Evolutionary conservation across 495 filamentous ascomycete genomes (phyloP).

Genomic region (Aspergillus campestris): DNA sequence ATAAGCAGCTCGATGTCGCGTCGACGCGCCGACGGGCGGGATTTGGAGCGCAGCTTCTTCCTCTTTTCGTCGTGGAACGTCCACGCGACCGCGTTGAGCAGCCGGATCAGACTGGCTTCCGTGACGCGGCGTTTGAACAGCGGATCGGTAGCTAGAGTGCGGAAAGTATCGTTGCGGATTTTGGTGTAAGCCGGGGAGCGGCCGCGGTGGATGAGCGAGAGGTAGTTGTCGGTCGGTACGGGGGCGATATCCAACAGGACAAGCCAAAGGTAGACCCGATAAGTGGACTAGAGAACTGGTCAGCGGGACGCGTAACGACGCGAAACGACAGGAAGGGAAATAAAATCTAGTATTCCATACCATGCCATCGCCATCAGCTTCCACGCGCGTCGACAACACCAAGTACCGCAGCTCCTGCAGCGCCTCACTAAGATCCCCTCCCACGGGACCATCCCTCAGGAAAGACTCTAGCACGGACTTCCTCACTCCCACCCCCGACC

Average conservation of each 20-base stretch:
- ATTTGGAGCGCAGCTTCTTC: constrained; percentile 28
- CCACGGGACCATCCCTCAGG: constrained; percentile 63
- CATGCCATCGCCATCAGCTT: constrained; percentile 85
- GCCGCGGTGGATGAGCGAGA: constrained; percentile 83
- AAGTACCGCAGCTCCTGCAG: constrained; percentile 68
- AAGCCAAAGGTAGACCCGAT: constrained; percentile 92
- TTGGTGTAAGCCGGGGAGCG: constrained; percentile 92
- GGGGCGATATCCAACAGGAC: constrained; percentile 81
- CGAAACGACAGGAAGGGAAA: too few relatives aligned
- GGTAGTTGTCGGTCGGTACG: constrained; percentile 76
- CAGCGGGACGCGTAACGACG: neutral
- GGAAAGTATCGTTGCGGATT: constrained; percentile 96
- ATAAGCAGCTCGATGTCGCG: constrained; percentile 33
- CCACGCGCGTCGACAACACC: constrained; percentile 70
- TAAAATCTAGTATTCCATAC: constrained; percentile 34
- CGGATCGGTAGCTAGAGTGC: constrained; percentile 89
- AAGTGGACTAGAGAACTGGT: constrained; percentile 57
- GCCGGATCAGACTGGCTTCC: constrained; percentile 86
- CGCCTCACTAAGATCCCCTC: constrained; percentile 55
- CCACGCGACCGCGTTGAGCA: constrained; percentile 97
- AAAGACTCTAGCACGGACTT: constrained; percentile 56
- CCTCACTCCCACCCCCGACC: constrained; percentile 46
- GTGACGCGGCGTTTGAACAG: constrained; percentile 92
- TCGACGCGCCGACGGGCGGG: constrained; percentile 29
- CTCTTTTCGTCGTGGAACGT: constrained; percentile 70